phyloP scores from a whole-genome alignment of 495 filamentous ascomycete species.

The Aspergillus heteromorphus region DNA sequence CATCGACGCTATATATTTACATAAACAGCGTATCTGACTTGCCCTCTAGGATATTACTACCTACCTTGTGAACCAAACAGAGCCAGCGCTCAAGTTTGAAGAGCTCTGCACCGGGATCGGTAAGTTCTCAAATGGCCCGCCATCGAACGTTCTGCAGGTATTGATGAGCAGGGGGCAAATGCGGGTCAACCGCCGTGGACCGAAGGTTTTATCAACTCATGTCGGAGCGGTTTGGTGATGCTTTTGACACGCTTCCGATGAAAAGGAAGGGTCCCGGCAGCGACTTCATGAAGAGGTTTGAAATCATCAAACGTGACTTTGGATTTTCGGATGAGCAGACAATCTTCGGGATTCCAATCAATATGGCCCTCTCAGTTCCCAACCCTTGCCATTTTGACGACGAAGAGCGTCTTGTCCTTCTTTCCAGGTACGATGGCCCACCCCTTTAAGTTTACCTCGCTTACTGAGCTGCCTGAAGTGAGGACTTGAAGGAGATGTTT shows the following conservation, averaged over 20 bases:
- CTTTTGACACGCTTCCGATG: conserved; percentile 9
- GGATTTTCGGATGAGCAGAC: conserved; percentile 6
- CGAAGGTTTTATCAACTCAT: conserved; percentile 43
- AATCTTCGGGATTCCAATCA: conserved; percentile 2
- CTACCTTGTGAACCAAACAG: conserved; percentile 25
- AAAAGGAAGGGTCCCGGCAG: conserved; percentile 16
- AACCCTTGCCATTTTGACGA: conserved; percentile 3
- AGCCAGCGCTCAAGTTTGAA: conserved; percentile 20
- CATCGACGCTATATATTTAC: too few species aligned
- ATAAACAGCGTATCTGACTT: too few species aligned
- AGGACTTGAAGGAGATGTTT: conserved; percentile 44
- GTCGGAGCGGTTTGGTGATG: conserved; percentile 20
- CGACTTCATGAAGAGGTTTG: conserved; percentile 22
- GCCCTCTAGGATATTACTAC: conserved; percentile 27
- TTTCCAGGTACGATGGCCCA: conserved; percentile 1
- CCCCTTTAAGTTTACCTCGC: too few species aligned
- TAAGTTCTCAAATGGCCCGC: conserved; percentile 3
- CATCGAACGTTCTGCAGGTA: too few species aligned
- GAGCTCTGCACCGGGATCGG: conserved; percentile 12
- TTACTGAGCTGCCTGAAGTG: neutral
- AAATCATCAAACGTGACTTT: conserved; percentile 20
- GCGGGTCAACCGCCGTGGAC: conserved; percentile 51
- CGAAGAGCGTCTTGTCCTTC: conserved; percentile 3
- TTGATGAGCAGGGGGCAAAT: conserved; percentile 38
- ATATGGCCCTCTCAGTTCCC: neutral